phyloP scores from a whole-genome alignment of 495 filamentous ascomycete genomes.

The Penicillium pulvis region DNA sequence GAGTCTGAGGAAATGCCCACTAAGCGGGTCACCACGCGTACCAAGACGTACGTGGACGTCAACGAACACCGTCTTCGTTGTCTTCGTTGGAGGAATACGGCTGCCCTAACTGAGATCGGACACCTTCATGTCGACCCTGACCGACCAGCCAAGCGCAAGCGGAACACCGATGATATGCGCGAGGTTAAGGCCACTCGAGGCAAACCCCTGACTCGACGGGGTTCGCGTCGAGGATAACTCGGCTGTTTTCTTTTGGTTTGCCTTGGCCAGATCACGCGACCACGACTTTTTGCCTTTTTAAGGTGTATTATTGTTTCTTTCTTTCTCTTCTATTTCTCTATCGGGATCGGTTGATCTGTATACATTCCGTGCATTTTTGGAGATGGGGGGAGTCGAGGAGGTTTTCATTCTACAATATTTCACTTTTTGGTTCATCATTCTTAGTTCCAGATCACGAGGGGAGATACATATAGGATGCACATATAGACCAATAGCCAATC shows the following conservation, averaged over 20 bases:
- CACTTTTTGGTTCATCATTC: background rate
- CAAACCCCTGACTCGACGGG: constrained; percentile 51
- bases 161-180: constrained; percentile 46
- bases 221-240: constrained; percentile 33
- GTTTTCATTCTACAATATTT: constrained; percentile 6
- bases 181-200: constrained; percentile 51
- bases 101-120: constrained; percentile 72
- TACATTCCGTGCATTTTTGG: constrained; percentile 29
- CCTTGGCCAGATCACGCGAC: constrained; percentile 14
- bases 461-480: background rate
- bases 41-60: constrained; percentile 66
- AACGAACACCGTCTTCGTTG: constrained; percentile 62
- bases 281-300: constrained; percentile 6
- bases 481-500: constrained; percentile 3
- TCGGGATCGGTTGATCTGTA: constrained; percentile 13
- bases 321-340: constrained; percentile 11
- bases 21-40: constrained; percentile 77
- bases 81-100: constrained; percentile 78
- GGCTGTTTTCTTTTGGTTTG: background rate
- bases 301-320: constrained; percentile 9
- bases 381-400: constrained; percentile 15
- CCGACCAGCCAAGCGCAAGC: constrained; percentile 63
- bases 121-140: constrained; percentile 82
- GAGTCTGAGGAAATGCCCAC: constrained; percentile 58
- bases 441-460: background rate